Evolutionary conservation across 1,139 yeast species (phyloP).

Genomic region (Geotrichum phurueaensis): DNA sequence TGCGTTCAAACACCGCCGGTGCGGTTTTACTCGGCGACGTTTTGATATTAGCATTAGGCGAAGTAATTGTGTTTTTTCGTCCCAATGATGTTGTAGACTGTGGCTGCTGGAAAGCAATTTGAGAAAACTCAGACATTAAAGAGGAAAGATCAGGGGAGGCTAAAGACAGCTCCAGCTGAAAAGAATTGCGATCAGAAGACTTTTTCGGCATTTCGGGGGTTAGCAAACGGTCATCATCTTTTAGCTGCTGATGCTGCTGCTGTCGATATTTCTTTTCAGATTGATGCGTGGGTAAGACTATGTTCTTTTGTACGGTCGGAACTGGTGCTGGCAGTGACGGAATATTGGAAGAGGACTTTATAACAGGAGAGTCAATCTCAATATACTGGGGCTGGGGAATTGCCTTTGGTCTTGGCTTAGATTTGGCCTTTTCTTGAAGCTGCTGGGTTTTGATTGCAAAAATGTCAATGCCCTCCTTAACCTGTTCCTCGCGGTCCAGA

Average conservation of each 20-base stretch:
- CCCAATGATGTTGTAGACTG: conserved; percentile 4
- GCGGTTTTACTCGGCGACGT: conserved; percentile 14
- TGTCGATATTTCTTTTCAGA: neutral
- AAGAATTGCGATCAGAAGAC: conserved; percentile 3
- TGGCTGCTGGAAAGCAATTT: neutral
- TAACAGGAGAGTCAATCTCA: neutral
- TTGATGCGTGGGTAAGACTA: neutral
- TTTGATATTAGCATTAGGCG: conserved; percentile 11
- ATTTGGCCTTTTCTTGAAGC: neutral
- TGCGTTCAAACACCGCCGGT: conserved; percentile 18
- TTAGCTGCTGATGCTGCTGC: neutral
- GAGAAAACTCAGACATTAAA: conserved; percentile 14
- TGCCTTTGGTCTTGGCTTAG: neutral
- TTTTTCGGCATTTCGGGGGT: conserved; percentile 1
- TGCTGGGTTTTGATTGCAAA: conserved; percentile 1
- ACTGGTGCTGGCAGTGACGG: neutral
- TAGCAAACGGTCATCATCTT: neutral
- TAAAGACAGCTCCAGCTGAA: conserved; percentile 15
- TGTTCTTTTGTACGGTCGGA: neutral
- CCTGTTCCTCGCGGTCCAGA: conserved; percentile 1
- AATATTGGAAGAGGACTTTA: neutral
- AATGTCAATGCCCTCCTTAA: conserved; percentile 9
- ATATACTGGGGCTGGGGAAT: neutral
- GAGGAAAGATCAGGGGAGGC: conserved; percentile 17
- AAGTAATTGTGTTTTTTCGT: conserved; percentile 18